phyloP scores from a whole-genome alignment of 345 rosid genomes.

The Gossypium australe region DNA sequence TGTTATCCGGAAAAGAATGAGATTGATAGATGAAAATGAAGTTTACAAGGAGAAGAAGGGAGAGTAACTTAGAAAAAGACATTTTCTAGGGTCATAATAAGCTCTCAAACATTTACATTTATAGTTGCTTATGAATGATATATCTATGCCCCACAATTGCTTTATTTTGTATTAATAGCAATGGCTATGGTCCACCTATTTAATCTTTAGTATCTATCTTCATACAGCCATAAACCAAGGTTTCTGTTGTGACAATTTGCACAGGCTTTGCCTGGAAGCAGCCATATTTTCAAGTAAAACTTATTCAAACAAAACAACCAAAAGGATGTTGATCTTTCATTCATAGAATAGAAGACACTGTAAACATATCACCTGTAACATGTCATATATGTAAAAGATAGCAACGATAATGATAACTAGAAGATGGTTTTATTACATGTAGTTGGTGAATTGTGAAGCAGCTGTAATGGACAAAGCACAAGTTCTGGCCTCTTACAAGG shows the following conservation, averaged over 20 bases:
- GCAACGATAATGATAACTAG: background rate
- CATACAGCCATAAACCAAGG: background rate
- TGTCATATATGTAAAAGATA: background rate
- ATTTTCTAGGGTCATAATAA: background rate
- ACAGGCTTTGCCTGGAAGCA: background rate
- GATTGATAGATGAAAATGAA: slow-evolving; percentile 13
- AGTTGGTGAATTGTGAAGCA: background rate
- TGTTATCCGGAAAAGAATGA: slow-evolving; percentile 3
- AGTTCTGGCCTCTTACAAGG: background rate
- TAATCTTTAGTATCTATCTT: background rate
- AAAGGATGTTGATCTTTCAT: background rate
- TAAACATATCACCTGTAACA: background rate
- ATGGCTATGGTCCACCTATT: background rate
- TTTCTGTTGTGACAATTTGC: background rate
- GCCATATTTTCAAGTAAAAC: background rate
- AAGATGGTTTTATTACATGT: background rate
- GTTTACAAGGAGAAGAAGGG: slow-evolving; percentile 10
- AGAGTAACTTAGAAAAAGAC: slow-evolving; percentile 13
- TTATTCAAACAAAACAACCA: background rate
- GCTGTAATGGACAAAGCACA: background rate
- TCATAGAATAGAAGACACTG: background rate
- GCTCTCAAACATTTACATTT: background rate
- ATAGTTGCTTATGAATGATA: background rate
- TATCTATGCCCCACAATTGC: background rate
- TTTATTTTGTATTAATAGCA: background rate